These are phyloP conservation scores for Penicillium sp. DNA, from an alignment of 2,329 filamentous ascomycete genomes.

Conservation along the genomic window DNA sequence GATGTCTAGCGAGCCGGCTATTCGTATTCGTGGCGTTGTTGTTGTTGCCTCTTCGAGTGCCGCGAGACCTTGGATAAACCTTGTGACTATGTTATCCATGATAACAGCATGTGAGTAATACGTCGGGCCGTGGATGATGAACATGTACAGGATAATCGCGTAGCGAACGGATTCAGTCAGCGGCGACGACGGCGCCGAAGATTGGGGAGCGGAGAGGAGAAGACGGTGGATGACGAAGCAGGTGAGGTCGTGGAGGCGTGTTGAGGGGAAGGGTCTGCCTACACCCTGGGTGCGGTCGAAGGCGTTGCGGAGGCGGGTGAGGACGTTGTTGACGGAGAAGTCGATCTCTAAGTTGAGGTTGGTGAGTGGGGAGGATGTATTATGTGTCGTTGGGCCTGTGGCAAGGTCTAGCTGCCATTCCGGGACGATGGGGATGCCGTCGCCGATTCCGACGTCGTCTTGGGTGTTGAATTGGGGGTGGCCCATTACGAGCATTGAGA, in stretches of 20 bases:
- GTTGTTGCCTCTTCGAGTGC: background rate
- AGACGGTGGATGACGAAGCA: constrained; percentile 61
- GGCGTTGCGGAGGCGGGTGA: constrained; percentile 52
- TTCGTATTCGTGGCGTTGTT: background rate
- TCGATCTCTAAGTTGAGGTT: constrained; percentile 36
- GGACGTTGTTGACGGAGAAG: constrained; percentile 40
- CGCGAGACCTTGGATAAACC: constrained; percentile 29
- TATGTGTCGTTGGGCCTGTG: background rate
- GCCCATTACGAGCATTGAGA: constrained; percentile 61
- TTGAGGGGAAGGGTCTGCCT: constrained; percentile 35
- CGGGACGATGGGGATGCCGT: constrained; percentile 55
- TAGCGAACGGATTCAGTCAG: constrained; percentile 55
- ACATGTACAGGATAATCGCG: constrained; percentile 57
- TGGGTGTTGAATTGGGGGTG: constrained; percentile 59
- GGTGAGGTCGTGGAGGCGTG: constrained; percentile 60
- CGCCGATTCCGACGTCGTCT: constrained; percentile 54
- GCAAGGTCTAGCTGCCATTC: constrained; percentile 52
- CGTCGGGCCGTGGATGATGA: constrained; percentile 59
- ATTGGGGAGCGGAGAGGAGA: constrained; percentile 30
- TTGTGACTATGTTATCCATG: constrained; percentile 12
- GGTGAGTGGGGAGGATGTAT: background rate
- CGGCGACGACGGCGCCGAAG: constrained; percentile 11
- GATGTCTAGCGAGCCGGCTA: constrained; percentile 37
- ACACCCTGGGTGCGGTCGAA: constrained; percentile 41
- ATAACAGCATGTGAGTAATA: constrained; percentile 60